These are phyloP conservation scores for Castanospermum australe DNA, from an alignment of 306 rosid genomes.

Conservation along the genomic window DNA sequence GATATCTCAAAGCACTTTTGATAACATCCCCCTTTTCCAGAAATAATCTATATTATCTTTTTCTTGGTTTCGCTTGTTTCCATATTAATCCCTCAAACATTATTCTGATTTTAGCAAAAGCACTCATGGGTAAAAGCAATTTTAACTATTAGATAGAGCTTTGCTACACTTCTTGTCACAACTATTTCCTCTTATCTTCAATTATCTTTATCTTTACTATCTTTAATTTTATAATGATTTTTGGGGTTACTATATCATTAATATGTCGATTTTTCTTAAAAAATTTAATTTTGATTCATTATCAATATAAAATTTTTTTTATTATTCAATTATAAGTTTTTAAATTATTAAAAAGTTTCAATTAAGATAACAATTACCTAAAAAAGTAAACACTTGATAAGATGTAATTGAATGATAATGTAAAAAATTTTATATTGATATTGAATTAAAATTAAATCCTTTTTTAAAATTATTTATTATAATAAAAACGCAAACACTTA, in stretches of 20 bases:
- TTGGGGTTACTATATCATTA: background rate
- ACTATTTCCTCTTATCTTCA: slow-evolving; percentile 23
- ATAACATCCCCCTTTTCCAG: background rate
- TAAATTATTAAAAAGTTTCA: no score
- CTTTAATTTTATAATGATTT: background rate
- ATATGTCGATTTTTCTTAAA: background rate
- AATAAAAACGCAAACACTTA: no score
- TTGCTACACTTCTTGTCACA: slow-evolving; percentile 19
- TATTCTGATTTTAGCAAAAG: background rate
- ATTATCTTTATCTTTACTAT: slow-evolving; percentile 22
- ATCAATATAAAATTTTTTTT: no score
- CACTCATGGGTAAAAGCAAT: background rate
- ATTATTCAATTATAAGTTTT: no score
- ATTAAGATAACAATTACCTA: no score
- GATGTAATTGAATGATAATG: no score
- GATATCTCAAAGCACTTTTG: slow-evolving; percentile 7
- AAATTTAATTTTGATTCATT: no score
- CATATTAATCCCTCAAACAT: slow-evolving; percentile 18
- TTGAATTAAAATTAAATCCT: no score
- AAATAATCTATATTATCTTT: slow-evolving; percentile 31
- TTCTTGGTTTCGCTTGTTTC: slow-evolving; percentile 11
- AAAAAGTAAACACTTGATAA: no score
- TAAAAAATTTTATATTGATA: no score
- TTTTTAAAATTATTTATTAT: no score
- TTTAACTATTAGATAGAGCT: background rate